Evolutionary conservation across 2,329 filamentous ascomycete genomes (phyloP), one percentile per base, ranked within the genome.

Genomic region (Raffaelea arxii): DNA sequence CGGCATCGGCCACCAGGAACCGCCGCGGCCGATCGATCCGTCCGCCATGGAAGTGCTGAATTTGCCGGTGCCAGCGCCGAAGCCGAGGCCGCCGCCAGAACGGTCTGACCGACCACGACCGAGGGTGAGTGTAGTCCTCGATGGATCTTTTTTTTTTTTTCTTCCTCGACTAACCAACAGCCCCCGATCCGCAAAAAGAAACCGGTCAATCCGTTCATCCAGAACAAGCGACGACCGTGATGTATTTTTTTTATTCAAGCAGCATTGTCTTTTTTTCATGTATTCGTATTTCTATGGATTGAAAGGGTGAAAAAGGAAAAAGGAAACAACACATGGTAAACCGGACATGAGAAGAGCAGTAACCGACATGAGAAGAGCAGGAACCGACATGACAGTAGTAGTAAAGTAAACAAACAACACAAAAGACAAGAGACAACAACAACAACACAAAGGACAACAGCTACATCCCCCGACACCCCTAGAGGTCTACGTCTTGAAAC

Each of bases 401-500:
- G n/a, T n/a, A n/a, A n/a, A n/a, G n/a, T n/a, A n/a, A n/a, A n/a
- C n/a, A n/a, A 36, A 36, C 16, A 36, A 12, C 32, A n/a, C 27
- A 9, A 30, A 30, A 30, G 27, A 9, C 27, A 9, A 30, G 27
- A 36, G 5, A 36, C 7, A n/a, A 6, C 7, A 36, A 36, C 7
- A 36, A n/a, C 7, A 16, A 9, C 32, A 36, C 19, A 18, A n/a
- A 36, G 19, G 19, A 36, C 16, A n/a, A 36, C 9, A 30, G 16
- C 9, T 9, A 30, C 27, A 9, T 16, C 27, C 27, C 27, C 27
- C 21, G 10, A 25, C 25, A 25, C 39, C 30, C 21, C 44, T 54
- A 82, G 55, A 82, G 63, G 50, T 74, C 75, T 41, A 82, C 77
- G 54, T 82, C 76, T 55, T 82, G 77, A 60, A 82, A 82, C n/a